Base-by-base conservation (phyloP, 2,329 filamentous ascomycete genomes). In the Penicillium sp. region DNA sequence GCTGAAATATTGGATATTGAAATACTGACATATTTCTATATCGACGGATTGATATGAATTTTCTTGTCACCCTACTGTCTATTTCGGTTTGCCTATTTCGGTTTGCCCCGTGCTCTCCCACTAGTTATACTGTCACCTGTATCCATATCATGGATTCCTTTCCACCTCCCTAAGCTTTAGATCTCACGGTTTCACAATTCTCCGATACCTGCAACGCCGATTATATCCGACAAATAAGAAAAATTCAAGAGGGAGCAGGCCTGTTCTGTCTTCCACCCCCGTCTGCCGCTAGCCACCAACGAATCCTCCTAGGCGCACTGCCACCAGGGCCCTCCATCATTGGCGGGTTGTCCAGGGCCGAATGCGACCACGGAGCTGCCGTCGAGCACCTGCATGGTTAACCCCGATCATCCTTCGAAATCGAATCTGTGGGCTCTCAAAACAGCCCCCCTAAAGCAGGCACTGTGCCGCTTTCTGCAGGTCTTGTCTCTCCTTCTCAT, bases 321-420 rank as follows among this genome's bases (percentile, higher is more conserved):
- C 17, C 29, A n/a, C 20, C 13, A 34, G 15, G 23, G 7, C n/a
- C 18, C 15, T 18, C n/a, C 36, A 43, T 54, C 41, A 56, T 54
- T 54, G 45, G 54, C 40, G 9, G 54, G 27, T 24, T 46, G 10
- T 29, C 40, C 43, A 26, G 20, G 17, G 13, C 46, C 40, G 4
- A 51, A 51, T 51, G 52, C 47, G 40, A 51, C 49, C 36, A 42
- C 49, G 44, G 46, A 52, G 39, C 27, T 33, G 32, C 44, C 46
- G 40, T 15, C 39, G 23, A n/a, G 26, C 39, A 21, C 5, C 8
- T 30, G 26, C 24, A 42, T 27, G 24, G 15, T 24, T 20, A 17
- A 29, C 17, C 7, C 15, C 23, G 26, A 42, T 12, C 39, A 10
- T n/a, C 4, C 4, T 42, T 29, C 15, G 15, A 42, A 18, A 27